phyloP scores from a whole-genome alignment of 371 early-diverging fungal genomes.

The Mucor piriformis region DNA sequence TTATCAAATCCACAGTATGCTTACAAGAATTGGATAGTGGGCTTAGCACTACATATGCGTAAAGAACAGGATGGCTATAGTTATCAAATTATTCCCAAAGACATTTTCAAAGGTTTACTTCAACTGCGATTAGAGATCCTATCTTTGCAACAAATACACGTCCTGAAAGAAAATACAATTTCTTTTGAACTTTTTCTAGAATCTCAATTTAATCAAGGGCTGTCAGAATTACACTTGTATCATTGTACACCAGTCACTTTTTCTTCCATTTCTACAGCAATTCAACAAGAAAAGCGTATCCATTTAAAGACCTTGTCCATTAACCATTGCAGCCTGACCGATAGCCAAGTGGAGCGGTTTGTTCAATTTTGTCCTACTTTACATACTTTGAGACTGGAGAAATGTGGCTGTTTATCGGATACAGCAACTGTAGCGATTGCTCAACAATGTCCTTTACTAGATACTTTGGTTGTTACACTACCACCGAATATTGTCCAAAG shows the following conservation, averaged over 20 bases:
- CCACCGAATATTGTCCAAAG: constrained; percentile 15
- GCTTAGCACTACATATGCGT: constrained; percentile 6
- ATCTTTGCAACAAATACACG: neutral
- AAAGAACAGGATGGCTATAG: neutral
- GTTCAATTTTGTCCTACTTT: constrained; percentile 4
- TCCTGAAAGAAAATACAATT: neutral
- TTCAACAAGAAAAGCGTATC: neutral
- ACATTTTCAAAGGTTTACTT: neutral
- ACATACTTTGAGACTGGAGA: neutral
- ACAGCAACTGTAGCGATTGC: constrained; percentile 3
- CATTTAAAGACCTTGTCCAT: neutral
- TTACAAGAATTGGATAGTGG: constrained; percentile 8
- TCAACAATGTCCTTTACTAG: neutral
- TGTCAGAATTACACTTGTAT: constrained; percentile 5
- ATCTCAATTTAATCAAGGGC: constrained; percentile 4
- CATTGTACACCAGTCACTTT: constrained; percentile 5
- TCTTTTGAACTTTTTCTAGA: neutral
- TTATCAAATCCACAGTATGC: neutral
- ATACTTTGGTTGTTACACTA: constrained; percentile 5
- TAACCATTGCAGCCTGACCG: constrained; percentile 3
- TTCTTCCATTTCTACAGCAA: neutral
- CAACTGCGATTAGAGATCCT: neutral
- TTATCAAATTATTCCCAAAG: neutral
- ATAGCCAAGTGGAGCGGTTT: constrained; percentile 1
- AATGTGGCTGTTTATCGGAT: constrained; percentile 18